Conservation (phyloP, 1,284 basidiomycete species). For the Cerioporus squamosus region DNA sequence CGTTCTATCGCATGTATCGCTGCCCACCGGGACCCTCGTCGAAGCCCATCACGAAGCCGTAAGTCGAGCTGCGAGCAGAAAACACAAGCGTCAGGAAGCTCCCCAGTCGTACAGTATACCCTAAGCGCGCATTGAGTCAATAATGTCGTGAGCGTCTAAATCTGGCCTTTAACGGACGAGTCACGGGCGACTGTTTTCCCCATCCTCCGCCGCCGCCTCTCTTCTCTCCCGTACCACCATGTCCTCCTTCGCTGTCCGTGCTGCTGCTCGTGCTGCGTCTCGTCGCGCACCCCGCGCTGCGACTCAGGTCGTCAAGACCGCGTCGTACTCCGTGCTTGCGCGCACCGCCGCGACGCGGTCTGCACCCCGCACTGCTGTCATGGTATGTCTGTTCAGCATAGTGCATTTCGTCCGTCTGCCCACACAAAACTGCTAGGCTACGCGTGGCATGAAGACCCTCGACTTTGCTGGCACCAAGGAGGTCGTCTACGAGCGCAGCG, state of each 20-base stretch:
- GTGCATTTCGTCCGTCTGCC: no score
- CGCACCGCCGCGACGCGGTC: conserved; percentile 46
- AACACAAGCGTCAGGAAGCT: not conserved
- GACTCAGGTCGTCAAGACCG: conserved; percentile 51
- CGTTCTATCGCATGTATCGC: not conserved
- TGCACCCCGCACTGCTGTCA: conserved; percentile 41
- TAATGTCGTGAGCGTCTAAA: conserved; percentile 18
- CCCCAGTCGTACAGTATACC: no score
- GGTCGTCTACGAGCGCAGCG: conserved; percentile 95
- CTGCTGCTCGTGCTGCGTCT: conserved; percentile 65
- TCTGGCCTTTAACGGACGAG: conserved; percentile 16
- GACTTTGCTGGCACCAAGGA: conserved; percentile 98
- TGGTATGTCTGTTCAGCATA: conserved; percentile 43
- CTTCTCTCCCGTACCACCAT: conserved; percentile 43
- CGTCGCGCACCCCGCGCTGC: conserved; percentile 59
- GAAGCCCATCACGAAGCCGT: not conserved
- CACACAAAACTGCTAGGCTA: conserved; percentile 11
- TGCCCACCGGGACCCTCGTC: no score
- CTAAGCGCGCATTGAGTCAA: conserved; percentile 18
- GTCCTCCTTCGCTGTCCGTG: conserved; percentile 64
- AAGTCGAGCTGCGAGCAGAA: not conserved
- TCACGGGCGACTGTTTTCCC: conserved; percentile 17
- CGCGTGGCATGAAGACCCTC: conserved; percentile 93
- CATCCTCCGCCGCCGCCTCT: not conserved
- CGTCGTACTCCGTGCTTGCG: conserved; percentile 78